Evolutionary conservation across 1,139 yeast genomes (phyloP).

Genomic region (Suhomyces wounanorum): DNA sequence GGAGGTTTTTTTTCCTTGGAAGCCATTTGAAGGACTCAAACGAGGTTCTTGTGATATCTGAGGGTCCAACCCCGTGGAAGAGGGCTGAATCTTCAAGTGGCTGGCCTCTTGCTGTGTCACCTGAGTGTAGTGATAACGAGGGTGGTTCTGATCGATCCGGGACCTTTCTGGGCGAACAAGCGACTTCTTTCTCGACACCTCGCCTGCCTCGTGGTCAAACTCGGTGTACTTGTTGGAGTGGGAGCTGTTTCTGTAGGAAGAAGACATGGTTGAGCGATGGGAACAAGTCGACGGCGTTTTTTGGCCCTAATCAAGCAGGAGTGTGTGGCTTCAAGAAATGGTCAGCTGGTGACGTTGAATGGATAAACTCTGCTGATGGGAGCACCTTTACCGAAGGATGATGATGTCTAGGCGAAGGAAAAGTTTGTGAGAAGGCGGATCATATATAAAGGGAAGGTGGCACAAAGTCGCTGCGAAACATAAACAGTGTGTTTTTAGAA

Average conservation of each 20-base stretch:
- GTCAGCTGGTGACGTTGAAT: neutral
- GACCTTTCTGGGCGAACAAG: constrained; percentile 81
- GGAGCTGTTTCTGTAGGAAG: constrained; percentile 22
- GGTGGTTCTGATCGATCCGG: constrained; percentile 65
- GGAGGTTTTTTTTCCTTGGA: constrained; percentile 1
- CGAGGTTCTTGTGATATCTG: constrained; percentile 12
- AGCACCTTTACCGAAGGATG: neutral
- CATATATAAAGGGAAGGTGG: constrained; percentile 8
- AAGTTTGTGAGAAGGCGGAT: constrained; percentile 7
- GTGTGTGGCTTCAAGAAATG: neutral
- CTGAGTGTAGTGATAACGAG: constrained; percentile 79
- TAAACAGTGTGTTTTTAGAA: constrained; percentile 8
- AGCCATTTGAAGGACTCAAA: constrained; percentile 8
- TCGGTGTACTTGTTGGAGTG: constrained; percentile 36
- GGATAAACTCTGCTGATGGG: neutral
- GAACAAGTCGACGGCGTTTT: neutral
- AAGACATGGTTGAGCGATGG: constrained; percentile 11
- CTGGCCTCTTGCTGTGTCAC: constrained; percentile 70
- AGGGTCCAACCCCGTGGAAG: constrained; percentile 77
- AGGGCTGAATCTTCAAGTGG: constrained; percentile 66
- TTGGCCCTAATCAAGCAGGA: neutral
- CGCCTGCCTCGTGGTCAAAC: constrained; percentile 53
- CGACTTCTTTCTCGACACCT: constrained; percentile 59
- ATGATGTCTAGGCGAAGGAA: constrained; percentile 2
- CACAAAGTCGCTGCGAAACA: constrained; percentile 8